phyloP scores from a whole-genome alignment of 495 filamentous ascomycete genomes.

The Penicillium nucicola region DNA sequence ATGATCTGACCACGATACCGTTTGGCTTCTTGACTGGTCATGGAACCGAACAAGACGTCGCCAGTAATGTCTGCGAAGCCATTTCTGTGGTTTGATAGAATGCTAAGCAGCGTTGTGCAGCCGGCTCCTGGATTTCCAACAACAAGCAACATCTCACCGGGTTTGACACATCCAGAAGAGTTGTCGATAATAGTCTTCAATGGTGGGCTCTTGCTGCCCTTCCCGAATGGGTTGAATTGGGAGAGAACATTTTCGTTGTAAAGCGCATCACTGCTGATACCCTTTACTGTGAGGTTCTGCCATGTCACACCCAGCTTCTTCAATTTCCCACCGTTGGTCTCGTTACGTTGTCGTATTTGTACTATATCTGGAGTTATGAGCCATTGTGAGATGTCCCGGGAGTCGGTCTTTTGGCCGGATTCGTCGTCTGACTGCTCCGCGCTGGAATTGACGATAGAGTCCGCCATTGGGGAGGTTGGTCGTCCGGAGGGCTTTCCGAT shows the following conservation, averaged over 20 bases:
- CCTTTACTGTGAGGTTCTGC: conserved; percentile 45
- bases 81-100: conserved; percentile 59
- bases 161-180: conserved; percentile 51
- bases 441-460: conserved; percentile 5
- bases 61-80: conserved; percentile 54
- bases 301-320: conserved; percentile 56
- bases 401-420: conserved; percentile 6
- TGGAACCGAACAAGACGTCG: conserved; percentile 58
- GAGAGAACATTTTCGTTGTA: conserved; percentile 50
- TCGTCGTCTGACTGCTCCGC: conserved; percentile 6
- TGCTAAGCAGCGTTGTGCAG: conserved; percentile 55
- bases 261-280: conserved; percentile 40
- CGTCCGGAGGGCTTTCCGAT: conserved; percentile 8
- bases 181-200: conserved; percentile 37
- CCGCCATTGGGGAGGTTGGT: conserved; percentile 3
- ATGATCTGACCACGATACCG: conserved; percentile 70
- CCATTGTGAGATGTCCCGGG: conserved; percentile 7
- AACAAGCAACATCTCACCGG: conserved; percentile 48
- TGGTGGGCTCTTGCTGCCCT: conserved; percentile 34
- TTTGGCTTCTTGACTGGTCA: conserved; percentile 51
- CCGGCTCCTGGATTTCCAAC: conserved; percentile 45
- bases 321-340: conserved; percentile 15
- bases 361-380: conserved; percentile 6
- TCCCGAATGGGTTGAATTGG: conserved; percentile 54
- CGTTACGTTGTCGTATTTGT: conserved; percentile 13